Base-by-base conservation (phyloP, 2,329 filamentous ascomycete genomes). In the Knoxdaviesia capensis region DNA sequence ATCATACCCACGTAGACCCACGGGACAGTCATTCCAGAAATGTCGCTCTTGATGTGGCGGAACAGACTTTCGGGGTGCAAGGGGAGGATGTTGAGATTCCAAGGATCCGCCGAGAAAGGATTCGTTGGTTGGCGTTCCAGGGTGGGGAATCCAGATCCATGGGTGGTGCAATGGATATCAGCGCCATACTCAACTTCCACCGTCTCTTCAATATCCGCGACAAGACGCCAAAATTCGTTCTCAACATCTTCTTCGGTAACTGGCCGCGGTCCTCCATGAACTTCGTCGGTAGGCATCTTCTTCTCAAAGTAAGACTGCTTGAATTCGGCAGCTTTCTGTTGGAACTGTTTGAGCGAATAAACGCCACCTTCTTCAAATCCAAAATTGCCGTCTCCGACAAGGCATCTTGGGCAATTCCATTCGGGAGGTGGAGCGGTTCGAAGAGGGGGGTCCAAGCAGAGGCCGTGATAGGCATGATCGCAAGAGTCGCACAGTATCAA, bases 1-100 rank as follows among this genome's bases (percentile, higher is more conserved):
- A 93, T 92, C 90, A 98, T 98, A 47, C 90, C 90, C 4, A 98
- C 90, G 54, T 98, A 98, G 4, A 98, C 76, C 90, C 90, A 98
- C 1, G 90, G 90, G 6, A 98, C 88, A 0, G 90, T 98, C 90
- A 98, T 98, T 34, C 90, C 90, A 2, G 90, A 96, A 42, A 98
- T 92, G 54, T 98, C 90, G 0, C 88, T 85, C 57, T 96, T 96
- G 65, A 98, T 96, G 52, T 98, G 84, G 40, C 88, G 75, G 64
- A 98, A 98, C 1, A 98, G 65, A 39, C 87, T 94, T 41, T 96
- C 88, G 1, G 80, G 76, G 49, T 94, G 79, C 41, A 96, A 75
- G 0, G 90, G 90, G 46, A 96, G 69, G 39, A 93, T 77, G 52
- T 93, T 98, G 43, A 98, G 66, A 51, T 98, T 98, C 90, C 90